A percentile compares a stretch with the other conserved stretches of the same genome.
Conservation (phyloP, 2,329 filamentous ascomycete species). For the Calonectria honghensis region DNA sequence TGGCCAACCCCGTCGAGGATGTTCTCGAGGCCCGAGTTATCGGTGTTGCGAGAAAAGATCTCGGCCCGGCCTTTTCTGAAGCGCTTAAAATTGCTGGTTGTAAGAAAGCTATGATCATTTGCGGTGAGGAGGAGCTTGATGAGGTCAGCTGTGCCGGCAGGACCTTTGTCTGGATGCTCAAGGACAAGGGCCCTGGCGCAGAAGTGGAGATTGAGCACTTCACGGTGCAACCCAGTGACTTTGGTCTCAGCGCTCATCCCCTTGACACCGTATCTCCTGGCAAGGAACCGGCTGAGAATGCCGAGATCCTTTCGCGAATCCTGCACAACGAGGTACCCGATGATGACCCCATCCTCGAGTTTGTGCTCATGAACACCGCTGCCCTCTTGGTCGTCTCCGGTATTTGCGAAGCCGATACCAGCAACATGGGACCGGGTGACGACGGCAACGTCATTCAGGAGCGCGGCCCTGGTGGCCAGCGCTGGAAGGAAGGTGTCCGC, state of each 20-base stretch:
- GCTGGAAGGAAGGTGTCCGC: slow-evolving; percentile 96
- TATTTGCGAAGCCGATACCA: slow-evolving; percentile 88
- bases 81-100: slow-evolving; percentile 85
- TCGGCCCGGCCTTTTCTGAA: slow-evolving; percentile 92
- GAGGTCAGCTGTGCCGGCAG: slow-evolving; percentile 94
- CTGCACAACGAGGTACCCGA: slow-evolving; percentile 82
- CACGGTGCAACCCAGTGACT: slow-evolving; percentile 86
- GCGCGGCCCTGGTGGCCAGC: slow-evolving; percentile 86
- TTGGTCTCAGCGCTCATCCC: slow-evolving; percentile 85
- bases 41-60: slow-evolving; percentile 91
- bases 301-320: slow-evolving; percentile 86
- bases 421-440: slow-evolving; percentile 86
- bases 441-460: slow-evolving; percentile 88
- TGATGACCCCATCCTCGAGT: slow-evolving; percentile 91
- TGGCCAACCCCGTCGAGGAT: slow-evolving; percentile 92
- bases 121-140: slow-evolving; percentile 95
- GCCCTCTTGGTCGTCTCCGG: slow-evolving; percentile 90
- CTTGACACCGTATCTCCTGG: slow-evolving; percentile 87
- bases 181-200: slow-evolving; percentile 65
- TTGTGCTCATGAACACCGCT: slow-evolving; percentile 95
- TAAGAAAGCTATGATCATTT: slow-evolving; percentile 91
- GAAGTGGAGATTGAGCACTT: slow-evolving; percentile 82
- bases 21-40: slow-evolving; percentile 91
- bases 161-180: slow-evolving; percentile 91
- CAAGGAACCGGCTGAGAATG: slow-evolving; percentile 91